phyloP scores from a whole-genome alignment of 768 basidiomycete species.

The Coprinopsis cinerea region DNA sequence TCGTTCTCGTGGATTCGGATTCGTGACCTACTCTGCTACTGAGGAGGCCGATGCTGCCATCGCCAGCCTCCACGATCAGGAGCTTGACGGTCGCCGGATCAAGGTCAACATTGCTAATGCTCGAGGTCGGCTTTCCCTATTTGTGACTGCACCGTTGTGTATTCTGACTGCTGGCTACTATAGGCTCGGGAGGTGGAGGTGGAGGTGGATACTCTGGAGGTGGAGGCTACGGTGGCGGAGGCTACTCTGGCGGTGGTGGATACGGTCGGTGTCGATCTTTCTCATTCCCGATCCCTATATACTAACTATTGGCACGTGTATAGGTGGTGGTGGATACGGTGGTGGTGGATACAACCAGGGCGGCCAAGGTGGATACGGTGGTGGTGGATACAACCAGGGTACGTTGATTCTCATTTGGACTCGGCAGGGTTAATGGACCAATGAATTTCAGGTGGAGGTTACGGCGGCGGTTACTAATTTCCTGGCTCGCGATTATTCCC shows the following conservation, averaged over 20 bases:
- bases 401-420: no score
- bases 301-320: no score
- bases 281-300: neutral
- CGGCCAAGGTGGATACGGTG: slow-evolving; percentile 6
- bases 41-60: slow-evolving; percentile 80
- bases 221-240: slow-evolving; percentile 22
- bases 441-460: no score
- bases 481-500: no score
- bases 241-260: slow-evolving; percentile 19
- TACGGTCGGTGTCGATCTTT: slow-evolving; percentile 11
- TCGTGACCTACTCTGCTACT: slow-evolving; percentile 67
- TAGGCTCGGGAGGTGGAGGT: slow-evolving; percentile 14
- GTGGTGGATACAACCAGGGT: slow-evolving; percentile 13
- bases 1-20: slow-evolving; percentile 95
- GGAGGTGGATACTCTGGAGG: slow-evolving; percentile 20
- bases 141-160: slow-evolving; percentile 1
- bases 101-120: slow-evolving; percentile 84
- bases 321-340: slow-evolving; percentile 7
- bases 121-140: slow-evolving; percentile 23
- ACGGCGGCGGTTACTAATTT: neutral
- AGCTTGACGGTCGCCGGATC: slow-evolving; percentile 89
- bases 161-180: neutral
- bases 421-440: no score
- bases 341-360: slow-evolving; percentile 11
- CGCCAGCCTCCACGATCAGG: slow-evolving; percentile 72